Percentiles rank a stretch among this genome's conserved stretches.
These are phyloP conservation scores for Cicer chorassanicum DNA, from an alignment of 306 rosid genomes.

Conservation along the genomic window DNA sequence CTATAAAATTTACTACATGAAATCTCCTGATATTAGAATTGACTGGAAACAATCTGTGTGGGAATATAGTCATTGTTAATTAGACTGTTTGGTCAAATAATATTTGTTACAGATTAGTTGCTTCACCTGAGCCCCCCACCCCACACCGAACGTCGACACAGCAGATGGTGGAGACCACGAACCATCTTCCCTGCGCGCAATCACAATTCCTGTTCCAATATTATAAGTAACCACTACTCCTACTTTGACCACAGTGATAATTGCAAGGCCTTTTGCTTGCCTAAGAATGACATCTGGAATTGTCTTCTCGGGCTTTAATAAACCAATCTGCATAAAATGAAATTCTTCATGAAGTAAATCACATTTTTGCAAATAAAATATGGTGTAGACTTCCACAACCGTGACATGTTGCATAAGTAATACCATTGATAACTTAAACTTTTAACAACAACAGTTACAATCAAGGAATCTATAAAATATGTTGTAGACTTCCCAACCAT, in stretches of 20 bases:
- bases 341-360: slow-evolving; percentile 38
- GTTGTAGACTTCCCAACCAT: slow-evolving; percentile 1
- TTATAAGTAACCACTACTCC: slow-evolving; percentile 89
- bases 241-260: slow-evolving; percentile 82
- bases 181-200: slow-evolving; percentile 93
- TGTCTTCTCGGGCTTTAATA: slow-evolving; percentile 73
- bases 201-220: slow-evolving; percentile 90
- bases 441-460: background rate
- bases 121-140: slow-evolving; percentile 98
- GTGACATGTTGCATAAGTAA: slow-evolving; percentile 22
- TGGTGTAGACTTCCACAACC: slow-evolving; percentile 1
- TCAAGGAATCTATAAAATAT: background rate
- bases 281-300: slow-evolving; percentile 85
- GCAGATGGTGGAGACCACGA: slow-evolving; percentile 99
- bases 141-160: slow-evolving; percentile 80
- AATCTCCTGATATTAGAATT: slow-evolving; percentile 20
- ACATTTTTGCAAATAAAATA: slow-evolving; percentile 1
- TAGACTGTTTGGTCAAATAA: background rate
- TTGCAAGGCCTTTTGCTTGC: slow-evolving; percentile 96
- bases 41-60: slow-evolving; percentile 26
- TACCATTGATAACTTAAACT: slow-evolving; percentile 26
- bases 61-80: slow-evolving; percentile 2
- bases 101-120: slow-evolving; percentile 33
- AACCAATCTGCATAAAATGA: slow-evolving; percentile 61
- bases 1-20: slow-evolving; percentile 20